A percentile compares a stretch with the other conserved stretches of the same genome.
Conservation (phyloP, 192 early-diverging fungal species). For the Oehlia diaphana region DNA sequence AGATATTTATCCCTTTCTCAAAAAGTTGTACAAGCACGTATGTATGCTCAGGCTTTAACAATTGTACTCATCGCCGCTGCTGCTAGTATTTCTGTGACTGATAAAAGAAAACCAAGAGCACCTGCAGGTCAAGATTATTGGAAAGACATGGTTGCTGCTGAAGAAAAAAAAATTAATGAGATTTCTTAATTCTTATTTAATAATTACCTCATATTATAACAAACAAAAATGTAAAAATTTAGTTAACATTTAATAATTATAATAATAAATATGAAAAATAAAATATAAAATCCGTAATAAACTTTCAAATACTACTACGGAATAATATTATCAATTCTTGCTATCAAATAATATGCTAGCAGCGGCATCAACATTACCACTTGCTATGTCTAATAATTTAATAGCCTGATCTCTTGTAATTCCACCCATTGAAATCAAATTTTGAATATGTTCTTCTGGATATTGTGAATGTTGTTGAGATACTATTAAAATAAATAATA, state of each 20-base stretch:
- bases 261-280: constrained; percentile 1
- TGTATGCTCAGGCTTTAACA: constrained; percentile 70
- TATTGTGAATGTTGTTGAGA: constrained; percentile 7
- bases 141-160: constrained; percentile 21
- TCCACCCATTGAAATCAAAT: constrained; percentile 81
- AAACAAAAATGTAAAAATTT: not conserved
- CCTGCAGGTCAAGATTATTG: not conserved
- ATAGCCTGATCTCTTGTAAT: constrained; percentile 75
- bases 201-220: not conserved
- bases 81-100: constrained; percentile 50
- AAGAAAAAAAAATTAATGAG: constrained; percentile 17
- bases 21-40: constrained; percentile 69
- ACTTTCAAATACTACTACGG: not conserved
- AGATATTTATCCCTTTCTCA: constrained; percentile 57
- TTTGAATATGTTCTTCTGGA: constrained; percentile 67
- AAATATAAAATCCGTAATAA: not conserved
- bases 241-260: not conserved
- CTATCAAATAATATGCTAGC: constrained; percentile 80
- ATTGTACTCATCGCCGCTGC: constrained; percentile 61
- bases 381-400: constrained; percentile 70
- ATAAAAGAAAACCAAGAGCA: not conserved
- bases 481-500: constrained; percentile 12
- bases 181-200: constrained; percentile 1
- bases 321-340: constrained; percentile 8
- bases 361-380: constrained; percentile 86